Evolutionary conservation across 1,284 basidiomycete genomes (phyloP).

Genomic region (Tylopilus orsonianus): DNA sequence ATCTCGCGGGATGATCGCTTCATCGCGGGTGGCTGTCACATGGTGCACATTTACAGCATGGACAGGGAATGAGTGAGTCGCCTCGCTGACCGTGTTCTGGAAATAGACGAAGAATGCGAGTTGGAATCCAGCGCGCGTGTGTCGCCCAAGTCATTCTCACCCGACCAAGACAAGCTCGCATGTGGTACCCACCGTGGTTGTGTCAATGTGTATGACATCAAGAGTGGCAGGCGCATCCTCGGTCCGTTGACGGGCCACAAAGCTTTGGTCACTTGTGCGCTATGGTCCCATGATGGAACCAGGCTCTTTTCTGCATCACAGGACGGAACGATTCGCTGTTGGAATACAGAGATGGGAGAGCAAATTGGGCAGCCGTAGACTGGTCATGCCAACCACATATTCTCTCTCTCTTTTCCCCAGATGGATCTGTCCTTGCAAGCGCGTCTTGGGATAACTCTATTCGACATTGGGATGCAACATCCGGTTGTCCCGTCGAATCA

Average conservation of each 20-base stretch:
- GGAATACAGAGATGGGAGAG: background rate
- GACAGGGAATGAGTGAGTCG: background rate
- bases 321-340: background rate
- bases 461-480: background rate
- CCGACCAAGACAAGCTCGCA: slow-evolving; percentile 5
- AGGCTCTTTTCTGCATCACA: background rate
- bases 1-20: slow-evolving; percentile 11
- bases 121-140: background rate
- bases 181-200: background rate
- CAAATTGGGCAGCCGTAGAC: background rate
- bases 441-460: background rate
- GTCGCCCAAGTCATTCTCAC: background rate
- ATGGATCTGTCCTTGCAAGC: background rate
- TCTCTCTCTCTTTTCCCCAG: background rate
- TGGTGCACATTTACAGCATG: background rate
- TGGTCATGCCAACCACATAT: background rate
- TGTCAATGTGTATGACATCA: background rate
- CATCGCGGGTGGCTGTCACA: background rate
- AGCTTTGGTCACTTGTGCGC: background rate
- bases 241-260: background rate
- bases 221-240: background rate
- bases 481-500: background rate
- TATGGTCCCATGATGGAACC: background rate
- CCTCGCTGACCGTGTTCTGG: too few relatives aligned
- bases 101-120: too few relatives aligned